Conservation (phyloP, 768 basidiomycete species). For the Rhodotorula graminis region DNA sequence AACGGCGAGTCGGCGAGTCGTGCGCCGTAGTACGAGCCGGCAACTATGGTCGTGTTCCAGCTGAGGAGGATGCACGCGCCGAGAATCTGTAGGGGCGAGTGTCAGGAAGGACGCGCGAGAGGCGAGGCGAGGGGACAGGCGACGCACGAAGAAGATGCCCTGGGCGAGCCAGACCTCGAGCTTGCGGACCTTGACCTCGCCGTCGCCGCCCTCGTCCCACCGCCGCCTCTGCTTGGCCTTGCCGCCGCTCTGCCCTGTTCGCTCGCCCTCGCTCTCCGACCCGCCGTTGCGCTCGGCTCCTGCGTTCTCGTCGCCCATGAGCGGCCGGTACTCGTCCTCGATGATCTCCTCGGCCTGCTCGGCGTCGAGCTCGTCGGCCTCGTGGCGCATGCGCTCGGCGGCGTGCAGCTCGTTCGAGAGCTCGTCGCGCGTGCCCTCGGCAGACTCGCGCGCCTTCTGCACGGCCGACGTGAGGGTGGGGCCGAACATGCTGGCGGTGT, state of each 20-base stretch:
- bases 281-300: background rate
- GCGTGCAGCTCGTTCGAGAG: constrained; percentile 11
- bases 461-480: constrained; percentile 12
- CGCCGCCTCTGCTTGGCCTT: background rate
- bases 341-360: constrained; percentile 20
- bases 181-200: constrained; percentile 14
- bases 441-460: background rate
- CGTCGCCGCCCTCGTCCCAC: background rate
- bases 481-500: constrained; percentile 7
- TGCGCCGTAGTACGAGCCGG: constrained; percentile 24
- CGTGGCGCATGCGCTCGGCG: background rate
- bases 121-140: no score
- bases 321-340: constrained; percentile 33
- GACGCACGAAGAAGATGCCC: constrained; percentile 26
- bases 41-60: constrained; percentile 41
- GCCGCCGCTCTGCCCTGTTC: background rate
- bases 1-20: constrained; percentile 22
- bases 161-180: constrained; percentile 29
- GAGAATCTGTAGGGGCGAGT: background rate
- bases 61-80: constrained; percentile 39
- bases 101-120: background rate
- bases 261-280: background rate
- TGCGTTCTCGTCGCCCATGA: constrained; percentile 21
- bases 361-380: constrained; percentile 5
- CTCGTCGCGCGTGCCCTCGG: no score